A percentile compares a stretch with the other conserved stretches of the same genome.
Conservation (phyloP, 192 early-diverging fungal genomes). For the Gaertneriomyces sp. region DNA sequence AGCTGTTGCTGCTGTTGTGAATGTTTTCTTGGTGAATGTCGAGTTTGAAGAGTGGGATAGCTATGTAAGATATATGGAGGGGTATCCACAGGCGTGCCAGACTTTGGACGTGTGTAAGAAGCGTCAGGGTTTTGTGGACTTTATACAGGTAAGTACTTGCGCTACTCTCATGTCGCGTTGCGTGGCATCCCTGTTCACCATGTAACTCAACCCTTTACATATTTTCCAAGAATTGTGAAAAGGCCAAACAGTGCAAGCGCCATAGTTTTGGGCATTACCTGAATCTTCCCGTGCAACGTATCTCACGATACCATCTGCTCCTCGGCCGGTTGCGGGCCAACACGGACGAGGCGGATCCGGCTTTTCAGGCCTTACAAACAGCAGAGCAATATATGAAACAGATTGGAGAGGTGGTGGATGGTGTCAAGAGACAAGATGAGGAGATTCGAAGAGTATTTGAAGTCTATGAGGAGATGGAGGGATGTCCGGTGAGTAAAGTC, state of each 20-base stretch:
- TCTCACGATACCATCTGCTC: constrained; percentile 28
- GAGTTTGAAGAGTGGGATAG: constrained; percentile 31
- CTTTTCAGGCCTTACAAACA: constrained; percentile 21
- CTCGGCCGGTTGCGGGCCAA: constrained; percentile 22
- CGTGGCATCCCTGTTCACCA: not conserved
- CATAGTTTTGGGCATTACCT: constrained; percentile 27
- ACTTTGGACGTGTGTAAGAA: constrained; percentile 13
- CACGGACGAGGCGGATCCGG: constrained; percentile 24
- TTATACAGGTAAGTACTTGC: constrained; percentile 6
- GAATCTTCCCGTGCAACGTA: constrained; percentile 33
- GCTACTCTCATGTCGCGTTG: not conserved
- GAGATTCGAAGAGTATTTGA: constrained; percentile 26
- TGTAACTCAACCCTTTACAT: not conserved
- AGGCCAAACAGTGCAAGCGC: constrained; percentile 29
- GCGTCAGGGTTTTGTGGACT: not conserved
- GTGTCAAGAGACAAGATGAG: constrained; percentile 33
- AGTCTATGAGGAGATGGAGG: constrained; percentile 18
- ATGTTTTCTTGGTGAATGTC: constrained; percentile 26
- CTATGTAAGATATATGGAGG: constrained; percentile 28
- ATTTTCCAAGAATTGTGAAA: constrained; percentile 19
- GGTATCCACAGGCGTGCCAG: constrained; percentile 15
- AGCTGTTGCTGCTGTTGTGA: constrained; percentile 20
- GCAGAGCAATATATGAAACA: constrained; percentile 38
- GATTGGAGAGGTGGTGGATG: constrained; percentile 27
- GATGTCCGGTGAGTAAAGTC: constrained; percentile 18